Evolutionary conservation across 345 rosid species (phyloP).

Genomic region (Dovyalis caffra): DNA sequence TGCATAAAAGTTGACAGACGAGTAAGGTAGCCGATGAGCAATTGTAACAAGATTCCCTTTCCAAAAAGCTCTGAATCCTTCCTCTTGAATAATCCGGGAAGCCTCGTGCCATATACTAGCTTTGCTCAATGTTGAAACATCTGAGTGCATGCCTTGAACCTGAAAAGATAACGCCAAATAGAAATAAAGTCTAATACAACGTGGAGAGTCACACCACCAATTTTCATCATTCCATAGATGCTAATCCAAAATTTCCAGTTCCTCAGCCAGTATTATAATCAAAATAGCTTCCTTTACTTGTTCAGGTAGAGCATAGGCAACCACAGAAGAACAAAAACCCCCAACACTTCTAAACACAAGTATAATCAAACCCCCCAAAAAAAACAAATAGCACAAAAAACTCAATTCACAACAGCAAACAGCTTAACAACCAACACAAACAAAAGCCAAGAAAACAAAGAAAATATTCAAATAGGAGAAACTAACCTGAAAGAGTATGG

Average conservation of each 20-base stretch:
- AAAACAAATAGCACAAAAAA: background rate
- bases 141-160: slow-evolving; percentile 96
- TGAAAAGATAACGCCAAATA: slow-evolving; percentile 13
- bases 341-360: background rate
- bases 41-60: slow-evolving; percentile 94
- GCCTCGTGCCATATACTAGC: slow-evolving; percentile 85
- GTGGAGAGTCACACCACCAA: background rate
- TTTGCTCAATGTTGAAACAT: slow-evolving; percentile 57
- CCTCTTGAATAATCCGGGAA: slow-evolving; percentile 72
- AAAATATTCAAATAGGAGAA: background rate
- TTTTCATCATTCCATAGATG: background rate
- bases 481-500: slow-evolving; percentile 34
- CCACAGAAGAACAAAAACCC: background rate
- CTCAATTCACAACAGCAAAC: background rate
- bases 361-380: background rate
- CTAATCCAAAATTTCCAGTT: background rate
- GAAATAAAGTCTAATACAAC: background rate
- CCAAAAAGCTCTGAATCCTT: slow-evolving; percentile 94
- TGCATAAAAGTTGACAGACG: slow-evolving; percentile 82
- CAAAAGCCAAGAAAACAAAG: background rate
- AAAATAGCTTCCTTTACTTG: background rate
- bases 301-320: background rate
- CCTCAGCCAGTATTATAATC: background rate
- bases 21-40: slow-evolving; percentile 90
- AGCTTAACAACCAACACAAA: background rate